Percentiles rank a stretch among this genome's conserved stretches.
Evolutionary conservation across 179 eudicot species (phyloP).

Genomic region (Spergularia azorica): DNA sequence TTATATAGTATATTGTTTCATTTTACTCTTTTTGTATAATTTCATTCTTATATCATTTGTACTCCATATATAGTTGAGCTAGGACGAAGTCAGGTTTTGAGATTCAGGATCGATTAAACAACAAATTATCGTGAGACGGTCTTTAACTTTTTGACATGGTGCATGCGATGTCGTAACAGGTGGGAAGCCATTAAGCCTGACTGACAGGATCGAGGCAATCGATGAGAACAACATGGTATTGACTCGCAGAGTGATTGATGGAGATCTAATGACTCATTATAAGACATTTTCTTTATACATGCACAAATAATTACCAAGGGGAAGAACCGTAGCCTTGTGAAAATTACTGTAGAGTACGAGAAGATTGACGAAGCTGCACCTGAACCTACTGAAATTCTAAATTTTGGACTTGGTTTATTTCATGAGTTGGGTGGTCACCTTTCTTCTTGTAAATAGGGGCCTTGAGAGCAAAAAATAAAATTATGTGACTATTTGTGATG

Average conservation of each 20-base stretch:
- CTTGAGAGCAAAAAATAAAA: no score
- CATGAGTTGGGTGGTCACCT: not conserved
- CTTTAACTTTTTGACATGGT: no score
- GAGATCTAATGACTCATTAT: conserved; percentile 7
- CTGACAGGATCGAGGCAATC: conserved; percentile 17
- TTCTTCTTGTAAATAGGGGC: no score
- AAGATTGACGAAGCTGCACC: conserved; percentile 22
- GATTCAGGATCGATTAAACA: no score
- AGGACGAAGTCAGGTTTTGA: no score
- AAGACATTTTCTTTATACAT: not conserved
- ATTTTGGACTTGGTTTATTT: not conserved
- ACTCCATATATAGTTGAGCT: no score
- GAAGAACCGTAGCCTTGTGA: not conserved
- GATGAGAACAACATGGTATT: conserved; percentile 9
- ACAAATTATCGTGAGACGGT: no score
- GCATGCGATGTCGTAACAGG: no score
- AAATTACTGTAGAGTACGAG: conserved; percentile 14
- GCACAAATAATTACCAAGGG: conserved; percentile 2
- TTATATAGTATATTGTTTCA: no score
- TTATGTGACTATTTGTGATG: no score
- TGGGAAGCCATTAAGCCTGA: not conserved
- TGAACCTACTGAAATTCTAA: not conserved
- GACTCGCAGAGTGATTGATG: not conserved
- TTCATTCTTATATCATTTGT: no score
- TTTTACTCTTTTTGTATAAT: no score